These are phyloP conservation scores for Candida glucosophila DNA, from an alignment of 1,139 yeast species.

Conservation along the genomic window DNA sequence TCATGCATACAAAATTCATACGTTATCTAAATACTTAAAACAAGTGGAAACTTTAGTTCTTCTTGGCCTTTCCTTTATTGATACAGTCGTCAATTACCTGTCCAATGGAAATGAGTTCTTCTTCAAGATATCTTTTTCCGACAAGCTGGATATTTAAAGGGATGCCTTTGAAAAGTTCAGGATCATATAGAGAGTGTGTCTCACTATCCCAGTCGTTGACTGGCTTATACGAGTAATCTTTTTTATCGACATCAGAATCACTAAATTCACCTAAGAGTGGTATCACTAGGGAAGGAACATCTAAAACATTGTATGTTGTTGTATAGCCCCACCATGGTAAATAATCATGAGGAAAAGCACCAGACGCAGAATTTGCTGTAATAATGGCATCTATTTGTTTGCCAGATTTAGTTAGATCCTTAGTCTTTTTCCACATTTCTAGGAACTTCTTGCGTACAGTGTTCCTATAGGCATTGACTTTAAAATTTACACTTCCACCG, in stretches of 20 bases:
- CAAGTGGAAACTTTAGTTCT: not conserved
- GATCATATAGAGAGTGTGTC: conserved; percentile 2
- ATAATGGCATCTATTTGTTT: conserved; percentile 4
- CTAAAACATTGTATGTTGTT: conserved; percentile 3
- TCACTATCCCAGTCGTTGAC: conserved; percentile 3
- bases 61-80: not conserved
- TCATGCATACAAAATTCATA: not conserved
- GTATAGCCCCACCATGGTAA: conserved; percentile 5
- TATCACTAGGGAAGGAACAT: conserved; percentile 2
- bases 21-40: not conserved
- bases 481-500: conserved; percentile 18
- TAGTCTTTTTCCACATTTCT: conserved; percentile 29
- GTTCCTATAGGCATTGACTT: conserved; percentile 26
- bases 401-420: conserved; percentile 22
- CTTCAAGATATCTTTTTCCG: conserved; percentile 3
- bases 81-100: conserved; percentile 2
- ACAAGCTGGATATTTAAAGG: conserved; percentile 3
- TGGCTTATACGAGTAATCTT: conserved; percentile 1
- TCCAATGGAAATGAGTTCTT: conserved; percentile 3
- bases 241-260: conserved; percentile 1
- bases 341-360: conserved; percentile 5
- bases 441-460: conserved; percentile 23
- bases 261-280: conserved; percentile 2
- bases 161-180: conserved; percentile 1
- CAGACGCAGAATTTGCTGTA: conserved; percentile 10